Base-by-base conservation (phyloP, 2,329 filamentous ascomycete species). In the Calonectria hongkongensis region DNA sequence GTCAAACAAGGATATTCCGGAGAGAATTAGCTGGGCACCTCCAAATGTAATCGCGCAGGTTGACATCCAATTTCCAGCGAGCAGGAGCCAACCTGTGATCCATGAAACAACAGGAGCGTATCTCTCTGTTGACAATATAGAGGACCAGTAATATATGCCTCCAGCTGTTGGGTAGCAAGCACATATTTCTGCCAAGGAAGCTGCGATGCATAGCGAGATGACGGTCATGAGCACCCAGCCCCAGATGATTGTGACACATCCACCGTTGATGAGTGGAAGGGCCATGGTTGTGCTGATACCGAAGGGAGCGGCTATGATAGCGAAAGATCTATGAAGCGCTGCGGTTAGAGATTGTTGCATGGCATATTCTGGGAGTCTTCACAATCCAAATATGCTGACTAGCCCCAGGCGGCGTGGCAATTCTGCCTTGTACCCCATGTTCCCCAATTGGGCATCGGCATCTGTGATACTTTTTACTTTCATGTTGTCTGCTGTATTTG, bases 101-200 rank as follows among this genome's bases (percentile, higher is more conserved):
- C 92, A 95, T 54, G 91, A 93, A 39, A 94, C 88, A 27, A 92
- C 82, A 0, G 91, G 90, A 27, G 90, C 89, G 87, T 89, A 94
- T 62, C 83, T 84, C 75, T 88, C 87, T 82, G 90, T 91, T 69
- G 89, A 88, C 75, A 94, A 87, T 78, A 91, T 86, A 70, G 93
- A 92, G 8, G 92, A 93, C 93, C 93, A 95, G 83, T 94, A 93
- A 79, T 95, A 94, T 82, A 93, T 89, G 30, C 90, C 92, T 75
- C 89, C 90, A 12, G 89, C 89, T 3, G 86, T 88, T 0, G 87
- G 87, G 75, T 90, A 94, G 15, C 92, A 91, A 4, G 91, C 92
- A 70, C 93, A 87, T 78, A 94, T 95, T 82, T 95, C 93, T 71
- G 93, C 93, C 48, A 95, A 87, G 12, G 92, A 94, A 13, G 92